A percentile compares a stretch with the other conserved stretches of the same genome.
phyloP scores from a whole-genome alignment of 2,329 filamentous ascomycete genomes.

The Monilinia fructicola region DNA sequence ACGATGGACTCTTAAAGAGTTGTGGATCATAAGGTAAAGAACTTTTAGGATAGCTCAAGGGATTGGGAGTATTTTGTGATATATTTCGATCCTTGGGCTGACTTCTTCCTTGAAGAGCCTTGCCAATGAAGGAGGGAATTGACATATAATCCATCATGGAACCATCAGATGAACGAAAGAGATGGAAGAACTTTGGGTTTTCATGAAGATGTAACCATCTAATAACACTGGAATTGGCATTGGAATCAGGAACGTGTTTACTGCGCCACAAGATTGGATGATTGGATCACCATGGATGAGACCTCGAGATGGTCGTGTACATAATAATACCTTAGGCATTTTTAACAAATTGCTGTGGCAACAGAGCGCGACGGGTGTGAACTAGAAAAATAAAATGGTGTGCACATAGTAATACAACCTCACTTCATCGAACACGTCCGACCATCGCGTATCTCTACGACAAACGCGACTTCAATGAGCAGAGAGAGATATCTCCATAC shows the following conservation, averaged over 20 bases:
- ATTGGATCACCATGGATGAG: neutral
- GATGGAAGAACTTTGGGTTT: neutral
- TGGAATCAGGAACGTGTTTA: neutral
- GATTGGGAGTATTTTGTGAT: constrained; percentile 30
- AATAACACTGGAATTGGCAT: neutral
- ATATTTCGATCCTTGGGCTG: neutral
- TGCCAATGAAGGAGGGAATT: constrained; percentile 4
- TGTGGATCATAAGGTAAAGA: constrained; percentile 32
- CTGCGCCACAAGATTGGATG: neutral
- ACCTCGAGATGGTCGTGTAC: neutral
- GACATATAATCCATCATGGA: constrained; percentile 6
- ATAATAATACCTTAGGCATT: neutral
- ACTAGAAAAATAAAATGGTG: neutral
- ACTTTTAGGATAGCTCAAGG: constrained; percentile 39
- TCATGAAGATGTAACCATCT: neutral
- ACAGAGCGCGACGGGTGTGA: neutral
- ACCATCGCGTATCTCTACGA: neutral
- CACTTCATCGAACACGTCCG: neutral
- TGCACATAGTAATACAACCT: neutral
- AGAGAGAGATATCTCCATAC: constrained; percentile 3
- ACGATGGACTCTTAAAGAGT: constrained; percentile 38
- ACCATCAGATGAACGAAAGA: neutral
- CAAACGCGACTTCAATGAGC: constrained; percentile 19
- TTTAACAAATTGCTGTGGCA: neutral
- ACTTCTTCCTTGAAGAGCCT: constrained; percentile 11